phyloP scores from a whole-genome alignment of 441 rosid species.

The Theobroma grandiflorum region DNA sequence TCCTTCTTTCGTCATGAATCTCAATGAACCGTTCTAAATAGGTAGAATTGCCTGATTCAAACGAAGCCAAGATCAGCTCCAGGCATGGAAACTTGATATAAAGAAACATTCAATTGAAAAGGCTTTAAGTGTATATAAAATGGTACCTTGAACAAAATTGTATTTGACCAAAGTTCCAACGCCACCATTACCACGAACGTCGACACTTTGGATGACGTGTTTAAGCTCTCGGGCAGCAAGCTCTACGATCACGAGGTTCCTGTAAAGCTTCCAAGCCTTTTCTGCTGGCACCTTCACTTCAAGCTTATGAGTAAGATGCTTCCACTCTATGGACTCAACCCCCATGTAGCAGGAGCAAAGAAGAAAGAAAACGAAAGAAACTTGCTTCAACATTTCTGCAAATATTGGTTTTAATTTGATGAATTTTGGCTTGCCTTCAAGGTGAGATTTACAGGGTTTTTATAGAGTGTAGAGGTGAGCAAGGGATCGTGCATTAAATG shows the following conservation, averaged over 20 bases:
- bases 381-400: neutral
- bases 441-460: neutral
- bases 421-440: neutral
- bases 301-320: neutral
- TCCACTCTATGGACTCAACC: neutral
- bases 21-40: neutral
- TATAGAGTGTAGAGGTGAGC: neutral
- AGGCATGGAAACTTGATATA: neutral
- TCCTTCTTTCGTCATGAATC: neutral
- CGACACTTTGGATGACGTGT: neutral
- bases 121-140: neutral
- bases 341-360: neutral
- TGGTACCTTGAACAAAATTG: neutral
- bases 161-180: neutral
- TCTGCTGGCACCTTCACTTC: neutral
- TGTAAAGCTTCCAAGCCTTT: neutral
- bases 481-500: neutral
- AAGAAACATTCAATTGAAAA: too few relatives aligned
- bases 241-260: neutral
- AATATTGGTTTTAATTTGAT: neutral
- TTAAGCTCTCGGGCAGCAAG: neutral
- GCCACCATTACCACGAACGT: neutral
- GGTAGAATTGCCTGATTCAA: neutral
- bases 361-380: neutral
- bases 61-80: neutral